Percentiles rank a stretch among this genome's conserved stretches.
phyloP scores from a whole-genome alignment of 352 stramenopile genomes.

The Globisporangium barbulae region DNA sequence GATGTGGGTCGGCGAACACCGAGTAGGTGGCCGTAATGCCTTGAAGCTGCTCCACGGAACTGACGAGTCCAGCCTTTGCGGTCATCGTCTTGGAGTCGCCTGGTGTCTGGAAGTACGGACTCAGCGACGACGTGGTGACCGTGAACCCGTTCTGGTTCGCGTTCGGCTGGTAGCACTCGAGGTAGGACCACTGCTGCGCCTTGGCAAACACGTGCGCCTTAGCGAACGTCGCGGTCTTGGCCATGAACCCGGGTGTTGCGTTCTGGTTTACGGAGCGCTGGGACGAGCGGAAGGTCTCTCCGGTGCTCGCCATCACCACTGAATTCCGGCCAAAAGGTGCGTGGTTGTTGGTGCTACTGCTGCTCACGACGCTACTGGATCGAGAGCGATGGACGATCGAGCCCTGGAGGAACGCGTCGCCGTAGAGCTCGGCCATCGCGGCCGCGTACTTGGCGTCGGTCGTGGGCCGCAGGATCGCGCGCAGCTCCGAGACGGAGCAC shows the following conservation, averaged over 20 bases:
- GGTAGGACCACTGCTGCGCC: conserved; percentile 52
- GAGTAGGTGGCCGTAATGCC: conserved; percentile 27
- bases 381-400: conserved; percentile 14
- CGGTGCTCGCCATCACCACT: neutral
- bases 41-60: conserved; percentile 24
- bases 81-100: neutral
- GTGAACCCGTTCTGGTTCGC: conserved; percentile 26
- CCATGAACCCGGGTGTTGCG: conserved; percentile 20
- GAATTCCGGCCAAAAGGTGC: neutral
- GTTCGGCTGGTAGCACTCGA: conserved; percentile 24
- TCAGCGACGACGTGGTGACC: conserved; percentile 38
- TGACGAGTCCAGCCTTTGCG: neutral
- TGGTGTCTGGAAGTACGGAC: conserved; percentile 8
- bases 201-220: conserved; percentile 38
- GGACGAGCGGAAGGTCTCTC: neutral
- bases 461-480: conserved; percentile 14
- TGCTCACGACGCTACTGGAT: neutral
- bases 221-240: conserved; percentile 47
- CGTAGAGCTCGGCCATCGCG: conserved; percentile 19
- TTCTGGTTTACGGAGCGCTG: neutral
- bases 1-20: neutral
- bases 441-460: conserved; percentile 8
- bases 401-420: conserved; percentile 18
- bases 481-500: conserved; percentile 19
- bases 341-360: neutral